Evolutionary conservation across 306 rosid genomes (phyloP).

Genomic region (Mucuna pruriens): DNA sequence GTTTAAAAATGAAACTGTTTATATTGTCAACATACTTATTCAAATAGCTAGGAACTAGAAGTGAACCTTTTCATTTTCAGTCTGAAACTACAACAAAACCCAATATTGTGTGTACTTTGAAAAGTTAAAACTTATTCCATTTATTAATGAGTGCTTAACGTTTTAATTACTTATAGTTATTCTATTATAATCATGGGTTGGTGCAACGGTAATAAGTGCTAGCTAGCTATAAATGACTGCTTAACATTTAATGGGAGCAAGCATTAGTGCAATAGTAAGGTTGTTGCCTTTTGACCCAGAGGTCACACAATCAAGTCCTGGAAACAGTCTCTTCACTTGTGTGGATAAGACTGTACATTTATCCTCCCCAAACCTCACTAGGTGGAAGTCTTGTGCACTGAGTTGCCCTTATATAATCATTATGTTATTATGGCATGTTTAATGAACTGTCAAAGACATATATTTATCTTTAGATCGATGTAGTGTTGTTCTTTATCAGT

Average conservation of each 20-base stretch:
- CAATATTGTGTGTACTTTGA: background rate
- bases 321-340: background rate
- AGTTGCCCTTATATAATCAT: background rate
- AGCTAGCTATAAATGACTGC: background rate
- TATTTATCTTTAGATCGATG: background rate
- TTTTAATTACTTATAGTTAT: slow-evolving; percentile 1
- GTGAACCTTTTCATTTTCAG: slow-evolving; percentile 5
- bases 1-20: slow-evolving; percentile 20
- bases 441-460: slow-evolving; percentile 28
- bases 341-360: background rate
- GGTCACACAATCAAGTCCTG: background rate
- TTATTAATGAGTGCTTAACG: background rate
- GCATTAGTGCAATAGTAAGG: background rate
- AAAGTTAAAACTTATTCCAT: slow-evolving; percentile 6
- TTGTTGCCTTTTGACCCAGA: background rate
- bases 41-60: slow-evolving; percentile 17
- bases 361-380: background rate
- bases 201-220: background rate
- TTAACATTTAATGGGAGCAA: background rate
- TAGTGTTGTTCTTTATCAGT: slow-evolving; percentile 2
- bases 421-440: slow-evolving; percentile 12
- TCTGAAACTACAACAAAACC: background rate
- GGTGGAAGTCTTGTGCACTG: background rate
- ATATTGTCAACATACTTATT: background rate
- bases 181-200: background rate